Base-by-base conservation (phyloP, 148 eudicot species). In the Nepenthes mirabilis region DNA sequence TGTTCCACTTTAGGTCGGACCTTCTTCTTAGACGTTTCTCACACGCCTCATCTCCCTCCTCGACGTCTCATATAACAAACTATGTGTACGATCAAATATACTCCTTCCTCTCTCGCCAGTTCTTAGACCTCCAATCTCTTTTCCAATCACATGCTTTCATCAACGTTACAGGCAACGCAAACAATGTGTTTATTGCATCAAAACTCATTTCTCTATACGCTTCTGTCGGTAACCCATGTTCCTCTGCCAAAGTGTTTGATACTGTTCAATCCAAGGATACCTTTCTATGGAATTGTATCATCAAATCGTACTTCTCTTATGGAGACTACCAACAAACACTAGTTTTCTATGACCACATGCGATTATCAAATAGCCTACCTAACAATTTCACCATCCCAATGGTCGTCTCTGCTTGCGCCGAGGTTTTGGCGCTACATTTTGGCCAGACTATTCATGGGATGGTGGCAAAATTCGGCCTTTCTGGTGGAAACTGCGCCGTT, bases 201-300 rank as follows among this genome's bases (percentile, higher is more conserved):
- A 88, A 88, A 72, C 79, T 88, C 64, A 72, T 88, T 14, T 81
- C 91, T 34, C 62, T 68, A 1, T 84, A 82, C 52, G 71, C 82
- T 51, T 75, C 77, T 23, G 59, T 63, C 37, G 56, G 43, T 32
- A 69, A 62, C 37, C 86, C 84, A 34, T 52, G 63, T 2, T 66
- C 69, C 14, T 76, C 86, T 3, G 50, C 70, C 45, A 63, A 55
- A 60, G 76, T 82, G 2, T 88, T 88, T 33, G 51, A 84, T 62
- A 74, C 68, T 0, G 61, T 79, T 45, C 53, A 36, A n/a, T 65
- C 2, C 3, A 87, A 69, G 61, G 90, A 87, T 71, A 47, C 74
- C 1, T 84, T 87, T 55, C 71, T 87, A 11, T 82, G 90, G 90
- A 84, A 80, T 71, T 80, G 90, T 0, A 67, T 80, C 7, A 84